Percentiles rank a stretch among this genome's conserved stretches.
These are phyloP conservation scores for Blastomyces gilchristii DNA, from an alignment of 2,329 filamentous ascomycete species.

Conservation along the genomic window DNA sequence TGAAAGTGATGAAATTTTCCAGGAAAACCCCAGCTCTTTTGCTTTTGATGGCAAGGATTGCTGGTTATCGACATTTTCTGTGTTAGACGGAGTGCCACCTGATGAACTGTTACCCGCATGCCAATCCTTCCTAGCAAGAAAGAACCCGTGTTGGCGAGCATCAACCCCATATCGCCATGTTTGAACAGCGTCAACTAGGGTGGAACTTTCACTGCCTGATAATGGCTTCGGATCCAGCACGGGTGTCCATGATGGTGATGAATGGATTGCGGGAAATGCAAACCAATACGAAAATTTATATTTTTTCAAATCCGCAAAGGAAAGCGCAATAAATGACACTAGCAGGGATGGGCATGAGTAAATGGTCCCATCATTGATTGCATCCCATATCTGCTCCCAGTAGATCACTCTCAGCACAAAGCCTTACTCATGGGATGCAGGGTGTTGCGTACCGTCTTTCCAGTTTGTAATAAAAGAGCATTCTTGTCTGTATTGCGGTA, in stretches of 20 bases:
- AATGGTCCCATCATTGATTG: slow-evolving; percentile 90
- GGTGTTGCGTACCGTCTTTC: slow-evolving; percentile 52
- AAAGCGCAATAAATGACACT: slow-evolving; percentile 77
- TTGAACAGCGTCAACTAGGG: slow-evolving; percentile 70
- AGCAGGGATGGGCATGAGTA: slow-evolving; percentile 90
- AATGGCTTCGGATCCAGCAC: slow-evolving; percentile 37
- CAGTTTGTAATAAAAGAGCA: slow-evolving; percentile 66
- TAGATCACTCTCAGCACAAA: slow-evolving; percentile 1
- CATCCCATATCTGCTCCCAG: slow-evolving; percentile 82
- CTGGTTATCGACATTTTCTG: slow-evolving; percentile 14
- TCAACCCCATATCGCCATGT: slow-evolving; percentile 82
- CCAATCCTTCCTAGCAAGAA: slow-evolving; percentile 71
- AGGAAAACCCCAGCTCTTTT: slow-evolving; percentile 56
- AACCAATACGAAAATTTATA: slow-evolving; percentile 99
- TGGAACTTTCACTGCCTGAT: slow-evolving; percentile 58
- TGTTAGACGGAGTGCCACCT: slow-evolving; percentile 21
- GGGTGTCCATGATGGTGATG: slow-evolving; percentile 70
- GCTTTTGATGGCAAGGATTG: slow-evolving; percentile 44
- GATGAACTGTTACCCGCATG: slow-evolving; percentile 2
- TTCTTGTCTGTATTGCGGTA: slow-evolving; percentile 76
- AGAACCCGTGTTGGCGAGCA: slow-evolving; percentile 81
- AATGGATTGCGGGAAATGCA: slow-evolving; percentile 86
- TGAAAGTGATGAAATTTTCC: slow-evolving; percentile 66
- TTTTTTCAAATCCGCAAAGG: slow-evolving; percentile 92
- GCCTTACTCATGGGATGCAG: slow-evolving; percentile 1